Percentiles rank a stretch among this genome's conserved stretches.
These are phyloP conservation scores for Citrullus colocynthis DNA, from an alignment of 306 rosid genomes.

Conservation along the genomic window DNA sequence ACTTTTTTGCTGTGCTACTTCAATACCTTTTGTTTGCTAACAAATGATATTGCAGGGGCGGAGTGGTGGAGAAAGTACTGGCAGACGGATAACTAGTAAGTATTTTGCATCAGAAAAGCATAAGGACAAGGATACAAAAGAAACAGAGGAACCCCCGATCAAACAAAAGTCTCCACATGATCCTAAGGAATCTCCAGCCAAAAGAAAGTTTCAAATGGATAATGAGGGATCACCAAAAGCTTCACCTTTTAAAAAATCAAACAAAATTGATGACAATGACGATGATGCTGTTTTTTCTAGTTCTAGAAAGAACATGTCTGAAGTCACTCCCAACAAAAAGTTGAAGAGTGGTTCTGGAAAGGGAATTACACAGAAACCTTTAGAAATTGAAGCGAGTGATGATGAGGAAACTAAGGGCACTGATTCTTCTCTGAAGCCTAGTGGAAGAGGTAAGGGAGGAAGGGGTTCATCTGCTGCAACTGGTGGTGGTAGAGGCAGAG, in stretches of 20 bases:
- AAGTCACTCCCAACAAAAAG: slow-evolving; percentile 54
- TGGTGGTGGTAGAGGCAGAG: slow-evolving; percentile 81
- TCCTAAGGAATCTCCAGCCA: slow-evolving; percentile 42
- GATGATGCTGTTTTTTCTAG: slow-evolving; percentile 30
- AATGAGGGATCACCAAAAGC: slow-evolving; percentile 22
- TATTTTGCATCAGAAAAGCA: slow-evolving; percentile 43
- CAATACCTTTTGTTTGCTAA: background rate
- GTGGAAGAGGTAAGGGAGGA: slow-evolving; percentile 79
- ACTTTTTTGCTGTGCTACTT: background rate
- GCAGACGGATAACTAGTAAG: slow-evolving; percentile 74
- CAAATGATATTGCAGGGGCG: slow-evolving; percentile 22
- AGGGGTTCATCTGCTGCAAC: slow-evolving; percentile 48
- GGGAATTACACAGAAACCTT: slow-evolving; percentile 39
- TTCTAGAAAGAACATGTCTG: slow-evolving; percentile 30
- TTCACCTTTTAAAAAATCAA: slow-evolving; percentile 28
- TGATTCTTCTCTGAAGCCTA: slow-evolving; percentile 34
- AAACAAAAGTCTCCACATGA: slow-evolving; percentile 52
- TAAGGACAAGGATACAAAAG: slow-evolving; percentile 40
- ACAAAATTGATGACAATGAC: slow-evolving; percentile 27
- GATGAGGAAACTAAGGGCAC: slow-evolving; percentile 39
- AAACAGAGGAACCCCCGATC: slow-evolving; percentile 33
- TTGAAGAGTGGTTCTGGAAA: slow-evolving; percentile 54
- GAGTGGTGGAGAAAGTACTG: slow-evolving; percentile 44
- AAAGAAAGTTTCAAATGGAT: slow-evolving; percentile 49
- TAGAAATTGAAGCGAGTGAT: slow-evolving; percentile 39